Evolutionary conservation across 371 early-diverging fungal species (phyloP).

Genomic region (Lichtheimia ramosa): DNA sequence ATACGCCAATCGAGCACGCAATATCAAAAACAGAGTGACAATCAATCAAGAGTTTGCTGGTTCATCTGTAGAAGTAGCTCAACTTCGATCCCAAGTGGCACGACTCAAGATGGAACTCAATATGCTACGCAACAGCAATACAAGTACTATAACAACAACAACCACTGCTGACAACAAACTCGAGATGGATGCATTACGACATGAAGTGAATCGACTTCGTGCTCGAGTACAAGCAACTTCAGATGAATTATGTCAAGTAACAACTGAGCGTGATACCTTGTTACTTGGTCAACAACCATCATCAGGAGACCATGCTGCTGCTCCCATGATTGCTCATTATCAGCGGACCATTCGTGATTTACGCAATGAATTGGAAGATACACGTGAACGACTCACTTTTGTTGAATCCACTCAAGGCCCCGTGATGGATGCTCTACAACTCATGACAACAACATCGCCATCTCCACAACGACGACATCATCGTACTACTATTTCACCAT

Average conservation of each 20-base stretch:
- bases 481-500: constrained; percentile 14
- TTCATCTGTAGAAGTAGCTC: constrained; percentile 62
- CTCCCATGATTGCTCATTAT: constrained; percentile 48
- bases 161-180: too few species aligned
- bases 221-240: constrained; percentile 44
- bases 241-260: constrained; percentile 47
- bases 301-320: not conserved
- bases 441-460: constrained; percentile 5
- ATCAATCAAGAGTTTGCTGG: constrained; percentile 45
- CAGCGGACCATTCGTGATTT: constrained; percentile 50
- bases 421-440: constrained; percentile 17
- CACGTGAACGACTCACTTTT: constrained; percentile 32
- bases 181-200: constrained; percentile 36
- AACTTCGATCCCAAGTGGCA: constrained; percentile 65
- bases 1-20: constrained; percentile 87
- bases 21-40: constrained; percentile 78
- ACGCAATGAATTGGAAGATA: constrained; percentile 44
- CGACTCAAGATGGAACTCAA: constrained; percentile 64
- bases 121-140: constrained; percentile 43
- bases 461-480: constrained; percentile 5
- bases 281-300: constrained; percentile 47
- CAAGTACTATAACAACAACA: constrained; percentile 14
- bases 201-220: constrained; percentile 52
- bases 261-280: constrained; percentile 58
- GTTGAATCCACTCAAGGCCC: constrained; percentile 23